Conservation (phyloP, 2,329 filamentous ascomycete species). For the Exophiala calicioides region DNA sequence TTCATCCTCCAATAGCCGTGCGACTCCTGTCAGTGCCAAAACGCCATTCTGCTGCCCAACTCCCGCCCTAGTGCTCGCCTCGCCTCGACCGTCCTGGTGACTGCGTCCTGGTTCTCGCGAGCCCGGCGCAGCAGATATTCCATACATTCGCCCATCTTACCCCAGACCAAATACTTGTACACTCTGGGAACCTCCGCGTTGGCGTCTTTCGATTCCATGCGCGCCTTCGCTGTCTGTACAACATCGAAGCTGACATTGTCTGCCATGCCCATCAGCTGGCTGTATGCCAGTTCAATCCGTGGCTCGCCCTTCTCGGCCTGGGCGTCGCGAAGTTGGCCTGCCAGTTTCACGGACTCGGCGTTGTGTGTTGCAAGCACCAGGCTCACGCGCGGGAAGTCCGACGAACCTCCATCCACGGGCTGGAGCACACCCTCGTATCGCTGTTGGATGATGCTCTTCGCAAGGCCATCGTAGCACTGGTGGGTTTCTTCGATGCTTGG, state of each 20-base stretch:
- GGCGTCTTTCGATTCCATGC: conserved; percentile 40
- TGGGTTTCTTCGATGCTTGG: conserved; percentile 73
- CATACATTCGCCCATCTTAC: conserved; percentile 69
- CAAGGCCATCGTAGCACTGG: conserved; percentile 69
- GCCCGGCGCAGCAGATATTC: conserved; percentile 66
- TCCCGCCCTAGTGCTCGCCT: conserved; percentile 54
- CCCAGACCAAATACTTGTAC: conserved; percentile 61
- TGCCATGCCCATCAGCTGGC: conserved; percentile 62
- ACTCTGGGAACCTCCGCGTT: conserved; percentile 47
- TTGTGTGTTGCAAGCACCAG: conserved; percentile 85
- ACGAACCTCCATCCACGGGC: conserved; percentile 42
- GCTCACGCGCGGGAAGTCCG: conserved; percentile 58
- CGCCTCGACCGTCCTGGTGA: conserved; percentile 55
- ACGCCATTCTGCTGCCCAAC: conserved; percentile 42
- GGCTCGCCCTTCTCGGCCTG: conserved; percentile 44
- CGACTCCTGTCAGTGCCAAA: conserved; percentile 11
- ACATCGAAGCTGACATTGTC: conserved; percentile 61
- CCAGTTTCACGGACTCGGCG: conserved; percentile 63
- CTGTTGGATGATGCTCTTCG: conserved; percentile 65
- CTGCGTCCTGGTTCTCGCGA: conserved; percentile 64
- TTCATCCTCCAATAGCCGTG: conserved; percentile 16
- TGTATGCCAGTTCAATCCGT: conserved; percentile 55
- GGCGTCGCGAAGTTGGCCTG: conserved; percentile 51
- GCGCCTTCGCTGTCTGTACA: conserved; percentile 46
- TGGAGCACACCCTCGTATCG: conserved; percentile 60